These are phyloP conservation scores for Pseudoturritis turrita DNA, from an alignment of 345 rosid species.

Conservation along the genomic window DNA sequence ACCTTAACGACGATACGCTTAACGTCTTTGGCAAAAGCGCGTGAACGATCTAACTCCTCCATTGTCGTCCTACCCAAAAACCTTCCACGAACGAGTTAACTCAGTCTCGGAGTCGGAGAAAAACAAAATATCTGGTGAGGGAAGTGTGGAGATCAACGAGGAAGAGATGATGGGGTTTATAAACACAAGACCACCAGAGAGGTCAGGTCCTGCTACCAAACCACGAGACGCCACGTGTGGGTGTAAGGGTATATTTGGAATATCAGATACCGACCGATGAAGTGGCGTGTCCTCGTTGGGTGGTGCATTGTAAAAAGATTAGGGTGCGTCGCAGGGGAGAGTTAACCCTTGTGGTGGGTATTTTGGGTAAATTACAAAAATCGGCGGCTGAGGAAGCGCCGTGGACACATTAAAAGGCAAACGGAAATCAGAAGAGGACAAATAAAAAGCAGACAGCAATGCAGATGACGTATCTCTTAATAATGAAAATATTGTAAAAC, in stretches of 20 bases:
- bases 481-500: no score
- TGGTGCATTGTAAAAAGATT: neutral
- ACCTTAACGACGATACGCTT: slow-evolving; percentile 95
- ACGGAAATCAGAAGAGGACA: slow-evolving; percentile 16
- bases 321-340: neutral
- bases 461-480: slow-evolving; percentile 13
- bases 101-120: neutral
- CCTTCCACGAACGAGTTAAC: slow-evolving; percentile 17
- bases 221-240: slow-evolving; percentile 22
- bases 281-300: neutral
- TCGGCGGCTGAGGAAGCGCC: slow-evolving; percentile 32
- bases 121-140: slow-evolving; percentile 12
- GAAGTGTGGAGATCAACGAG: slow-evolving; percentile 16
- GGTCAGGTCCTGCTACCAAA: slow-evolving; percentile 11
- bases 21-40: slow-evolving; percentile 73
- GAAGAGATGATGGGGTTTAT: slow-evolving; percentile 27
- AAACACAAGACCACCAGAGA: slow-evolving; percentile 20
- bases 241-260: slow-evolving; percentile 1
- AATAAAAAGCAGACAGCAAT: slow-evolving; percentile 8
- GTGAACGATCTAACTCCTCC: slow-evolving; percentile 54
- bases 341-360: neutral
- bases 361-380: slow-evolving; percentile 23
- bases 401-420: neutral
- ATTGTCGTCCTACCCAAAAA: slow-evolving; percentile 13
- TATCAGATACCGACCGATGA: neutral